A percentile compares a stretch with the other conserved stretches of the same genome.
phyloP scores from a whole-genome alignment of 1,284 basidiomycete genomes.

The Cryptococcus floricola region DNA sequence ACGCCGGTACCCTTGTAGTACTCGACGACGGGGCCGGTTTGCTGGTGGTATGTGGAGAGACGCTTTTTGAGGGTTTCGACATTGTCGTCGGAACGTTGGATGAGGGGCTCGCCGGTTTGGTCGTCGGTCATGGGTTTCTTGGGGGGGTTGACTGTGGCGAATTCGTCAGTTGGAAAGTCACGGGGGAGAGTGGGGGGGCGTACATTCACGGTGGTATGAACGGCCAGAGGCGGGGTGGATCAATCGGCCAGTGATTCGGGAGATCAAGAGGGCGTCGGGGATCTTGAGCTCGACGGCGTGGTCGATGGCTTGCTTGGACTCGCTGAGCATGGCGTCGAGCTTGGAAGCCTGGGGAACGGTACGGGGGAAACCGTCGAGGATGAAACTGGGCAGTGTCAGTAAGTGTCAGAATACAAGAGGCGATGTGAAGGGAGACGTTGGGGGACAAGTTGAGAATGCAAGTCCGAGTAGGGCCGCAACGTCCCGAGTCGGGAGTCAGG shows the following conservation, averaged over 20 bases:
- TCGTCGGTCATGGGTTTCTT: conserved; percentile 95
- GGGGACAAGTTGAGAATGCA: background rate
- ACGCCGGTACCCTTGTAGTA: conserved; percentile 91
- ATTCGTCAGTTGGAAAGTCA: background rate
- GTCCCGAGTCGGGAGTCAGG: too few relatives aligned
- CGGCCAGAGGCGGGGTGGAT: conserved; percentile 86
- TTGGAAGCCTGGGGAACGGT: conserved; percentile 96
- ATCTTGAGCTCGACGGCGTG: conserved; percentile 89
- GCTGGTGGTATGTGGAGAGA: conserved; percentile 75
- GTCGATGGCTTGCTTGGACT: conserved; percentile 81
- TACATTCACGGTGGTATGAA: conserved; percentile 93
- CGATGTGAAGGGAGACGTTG: background rate
- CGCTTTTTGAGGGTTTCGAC: conserved; percentile 90
- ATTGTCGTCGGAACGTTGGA: conserved; percentile 89
- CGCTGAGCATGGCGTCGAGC: conserved; percentile 82
- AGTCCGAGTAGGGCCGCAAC: background rate
- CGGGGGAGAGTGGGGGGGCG: conserved; percentile 45
- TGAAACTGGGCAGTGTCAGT: conserved; percentile 62
- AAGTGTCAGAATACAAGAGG: too few relatives aligned
- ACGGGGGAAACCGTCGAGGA: conserved; percentile 96
- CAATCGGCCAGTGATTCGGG: conserved; percentile 92
- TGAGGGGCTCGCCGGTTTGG: conserved; percentile 87
- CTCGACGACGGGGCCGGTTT: conserved; percentile 93
- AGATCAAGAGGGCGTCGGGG: conserved; percentile 91
- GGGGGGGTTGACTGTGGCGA: conserved; percentile 68